phyloP scores from a whole-genome alignment of 1,284 basidiomycete species.

The Microbotryum violaceum region DNA sequence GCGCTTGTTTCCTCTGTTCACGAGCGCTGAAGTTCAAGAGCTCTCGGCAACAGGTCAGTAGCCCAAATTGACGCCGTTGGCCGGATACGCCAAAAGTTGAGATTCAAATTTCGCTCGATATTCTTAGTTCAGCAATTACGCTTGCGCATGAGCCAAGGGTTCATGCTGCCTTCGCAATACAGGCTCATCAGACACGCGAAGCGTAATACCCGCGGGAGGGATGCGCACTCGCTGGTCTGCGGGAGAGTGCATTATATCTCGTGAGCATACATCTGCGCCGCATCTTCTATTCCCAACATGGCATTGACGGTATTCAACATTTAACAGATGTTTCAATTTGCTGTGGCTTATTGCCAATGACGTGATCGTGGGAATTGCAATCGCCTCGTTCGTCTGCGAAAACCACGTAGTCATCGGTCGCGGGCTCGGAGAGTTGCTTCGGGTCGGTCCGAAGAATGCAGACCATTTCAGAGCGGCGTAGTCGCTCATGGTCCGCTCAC shows the following conservation, averaged over 20 bases:
- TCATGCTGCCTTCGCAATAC: conserved; percentile 9
- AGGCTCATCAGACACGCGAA: not conserved
- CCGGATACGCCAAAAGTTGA: not conserved
- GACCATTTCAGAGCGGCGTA: not conserved
- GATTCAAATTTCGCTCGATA: not conserved
- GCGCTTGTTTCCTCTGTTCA: too few species aligned
- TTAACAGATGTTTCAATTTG: conserved; percentile 72
- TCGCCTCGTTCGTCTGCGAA: conserved; percentile 60
- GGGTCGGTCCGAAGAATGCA: conserved; percentile 30
- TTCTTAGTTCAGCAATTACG: conserved; percentile 14
- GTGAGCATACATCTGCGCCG: conserved; percentile 42
- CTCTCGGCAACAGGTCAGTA: conserved; percentile 37
- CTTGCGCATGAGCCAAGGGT: conserved; percentile 15
- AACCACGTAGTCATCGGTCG: conserved; percentile 43
- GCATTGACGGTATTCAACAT: not conserved
- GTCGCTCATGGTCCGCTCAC: not conserved
- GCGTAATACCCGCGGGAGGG: too few species aligned
- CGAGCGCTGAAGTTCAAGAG: conserved; percentile 22
- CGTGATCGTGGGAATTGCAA: conserved; percentile 65
- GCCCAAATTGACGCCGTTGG: not conserved
- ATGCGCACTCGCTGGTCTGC: conserved; percentile 8
- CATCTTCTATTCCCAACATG: conserved; percentile 15
- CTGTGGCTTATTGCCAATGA: conserved; percentile 90
- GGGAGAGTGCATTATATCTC: conserved; percentile 45
- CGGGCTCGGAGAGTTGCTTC: conserved; percentile 20